Conservation (phyloP, 495 filamentous ascomycete species). For the Entonaema liquescens region DNA sequence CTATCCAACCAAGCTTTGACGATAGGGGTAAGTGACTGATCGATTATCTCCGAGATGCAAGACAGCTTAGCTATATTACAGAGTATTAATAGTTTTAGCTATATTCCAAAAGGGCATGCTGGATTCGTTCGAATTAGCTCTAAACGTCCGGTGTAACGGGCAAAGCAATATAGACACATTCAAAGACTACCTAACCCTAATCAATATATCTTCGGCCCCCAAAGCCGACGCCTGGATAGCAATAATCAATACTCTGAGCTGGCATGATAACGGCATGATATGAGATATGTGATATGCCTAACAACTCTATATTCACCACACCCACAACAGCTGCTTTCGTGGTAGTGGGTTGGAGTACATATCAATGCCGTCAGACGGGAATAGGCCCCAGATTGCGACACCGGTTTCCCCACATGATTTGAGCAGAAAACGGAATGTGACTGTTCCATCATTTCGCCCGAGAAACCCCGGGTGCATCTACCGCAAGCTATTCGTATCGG, state of each 20-base stretch:
- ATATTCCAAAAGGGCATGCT: background rate
- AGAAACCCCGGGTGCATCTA: conserved; percentile 14
- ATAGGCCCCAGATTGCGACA: conserved; percentile 9
- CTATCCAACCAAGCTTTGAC: conserved; percentile 22
- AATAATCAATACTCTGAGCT: no score
- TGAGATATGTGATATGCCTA: conserved; percentile 1
- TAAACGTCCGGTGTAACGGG: background rate
- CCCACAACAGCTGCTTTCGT: background rate
- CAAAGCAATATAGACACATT: background rate
- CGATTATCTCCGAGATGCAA: conserved; percentile 11
- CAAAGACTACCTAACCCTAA: no score
- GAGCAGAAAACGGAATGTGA: conserved; percentile 33
- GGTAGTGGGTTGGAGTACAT: conserved; percentile 1
- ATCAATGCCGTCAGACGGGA: conserved; percentile 13
- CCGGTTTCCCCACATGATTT: conserved; percentile 30
- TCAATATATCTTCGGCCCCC: background rate
- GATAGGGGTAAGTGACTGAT: conserved; percentile 2
- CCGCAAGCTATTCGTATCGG: conserved; percentile 14
- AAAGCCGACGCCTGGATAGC: no score
- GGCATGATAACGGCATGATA: background rate
- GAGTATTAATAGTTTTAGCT: background rate
- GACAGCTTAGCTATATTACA: conserved; percentile 1
- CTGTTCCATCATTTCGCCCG: conserved; percentile 22
- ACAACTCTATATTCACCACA: conserved; percentile 19
- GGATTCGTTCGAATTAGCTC: background rate